Evolutionary conservation across 1,284 basidiomycete species (phyloP).

Genomic region (Xerocomus amazonicus): DNA sequence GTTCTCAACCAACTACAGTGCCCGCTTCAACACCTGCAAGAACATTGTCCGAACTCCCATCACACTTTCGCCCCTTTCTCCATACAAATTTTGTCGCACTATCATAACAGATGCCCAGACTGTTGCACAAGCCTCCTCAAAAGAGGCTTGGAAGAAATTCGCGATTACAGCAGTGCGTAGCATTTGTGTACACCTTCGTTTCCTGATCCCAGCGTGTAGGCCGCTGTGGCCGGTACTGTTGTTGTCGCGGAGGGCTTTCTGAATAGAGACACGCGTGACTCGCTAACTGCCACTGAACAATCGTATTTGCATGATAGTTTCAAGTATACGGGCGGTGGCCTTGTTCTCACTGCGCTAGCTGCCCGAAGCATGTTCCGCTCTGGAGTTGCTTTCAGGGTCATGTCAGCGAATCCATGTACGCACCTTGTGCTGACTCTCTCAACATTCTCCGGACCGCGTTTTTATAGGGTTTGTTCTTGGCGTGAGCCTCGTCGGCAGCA

Average conservation of each 20-base stretch:
- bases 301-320: slow-evolving; percentile 81
- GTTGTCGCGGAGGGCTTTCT: slow-evolving; percentile 62
- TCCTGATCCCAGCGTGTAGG: slow-evolving; percentile 37
- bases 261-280: slow-evolving; percentile 76
- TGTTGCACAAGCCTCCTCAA: slow-evolving; percentile 37
- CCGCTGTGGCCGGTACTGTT: slow-evolving; percentile 65
- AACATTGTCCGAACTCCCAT: slow-evolving; percentile 23
- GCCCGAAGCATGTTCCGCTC: slow-evolving; percentile 76
- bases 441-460: slow-evolving; percentile 1
- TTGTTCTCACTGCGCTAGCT: slow-evolving; percentile 72
- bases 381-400: slow-evolving; percentile 73
- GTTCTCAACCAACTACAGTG: slow-evolving; percentile 16
- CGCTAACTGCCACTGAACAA: slow-evolving; percentile 57
- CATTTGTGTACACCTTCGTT: not conserved
- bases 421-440: slow-evolving; percentile 7
- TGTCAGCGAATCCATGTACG: slow-evolving; percentile 83
- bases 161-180: slow-evolving; percentile 48
- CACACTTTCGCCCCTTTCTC: slow-evolving; percentile 20
- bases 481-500: slow-evolving; percentile 73
- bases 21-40: slow-evolving; percentile 7
- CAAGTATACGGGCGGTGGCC: slow-evolving; percentile 81
- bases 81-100: slow-evolving; percentile 30
- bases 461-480: slow-evolving; percentile 75
- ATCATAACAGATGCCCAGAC: slow-evolving; percentile 43
- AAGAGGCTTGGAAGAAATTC: slow-evolving; percentile 47